These are phyloP conservation scores for Cordyceps cateniannulata DNA, from an alignment of 2,329 filamentous ascomycete species.

Conservation along the genomic window DNA sequence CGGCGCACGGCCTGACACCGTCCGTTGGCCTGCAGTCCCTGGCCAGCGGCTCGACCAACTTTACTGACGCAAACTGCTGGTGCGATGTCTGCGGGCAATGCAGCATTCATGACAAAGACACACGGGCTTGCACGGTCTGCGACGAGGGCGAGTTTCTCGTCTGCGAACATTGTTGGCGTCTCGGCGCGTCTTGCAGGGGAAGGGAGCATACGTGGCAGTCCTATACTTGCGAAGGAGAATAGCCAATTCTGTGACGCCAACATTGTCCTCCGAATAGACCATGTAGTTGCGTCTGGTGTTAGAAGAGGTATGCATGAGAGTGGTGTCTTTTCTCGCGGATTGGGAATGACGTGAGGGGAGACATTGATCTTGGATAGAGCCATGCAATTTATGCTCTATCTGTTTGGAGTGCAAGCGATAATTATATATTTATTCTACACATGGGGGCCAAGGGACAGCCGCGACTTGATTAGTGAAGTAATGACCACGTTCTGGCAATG, in stretches of 20 bases:
- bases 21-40: neutral
- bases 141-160: constrained; percentile 15
- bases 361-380: too few species aligned
- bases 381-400: too few species aligned
- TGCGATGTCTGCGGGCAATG: constrained; percentile 16
- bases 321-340: too few species aligned
- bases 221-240: neutral
- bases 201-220: neutral
- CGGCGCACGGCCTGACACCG: neutral
- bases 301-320: too few species aligned
- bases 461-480: too few species aligned
- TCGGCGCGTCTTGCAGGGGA: neutral
- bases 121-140: constrained; percentile 11
- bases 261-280: too few species aligned
- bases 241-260: neutral
- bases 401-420: too few species aligned
- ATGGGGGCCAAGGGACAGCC: too few species aligned
- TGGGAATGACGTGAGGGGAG: too few species aligned
- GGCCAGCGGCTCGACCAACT: neutral
- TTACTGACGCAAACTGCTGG: constrained; percentile 5
- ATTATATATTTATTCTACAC: too few species aligned
- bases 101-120: neutral
- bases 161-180: constrained; percentile 11
- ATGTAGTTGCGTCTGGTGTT: too few species aligned
- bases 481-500: too few species aligned